A percentile compares a stretch with the other conserved stretches of the same genome.
Evolutionary conservation across 805 yeast species (phyloP).

Genomic region (Clavispora santaluciae): DNA sequence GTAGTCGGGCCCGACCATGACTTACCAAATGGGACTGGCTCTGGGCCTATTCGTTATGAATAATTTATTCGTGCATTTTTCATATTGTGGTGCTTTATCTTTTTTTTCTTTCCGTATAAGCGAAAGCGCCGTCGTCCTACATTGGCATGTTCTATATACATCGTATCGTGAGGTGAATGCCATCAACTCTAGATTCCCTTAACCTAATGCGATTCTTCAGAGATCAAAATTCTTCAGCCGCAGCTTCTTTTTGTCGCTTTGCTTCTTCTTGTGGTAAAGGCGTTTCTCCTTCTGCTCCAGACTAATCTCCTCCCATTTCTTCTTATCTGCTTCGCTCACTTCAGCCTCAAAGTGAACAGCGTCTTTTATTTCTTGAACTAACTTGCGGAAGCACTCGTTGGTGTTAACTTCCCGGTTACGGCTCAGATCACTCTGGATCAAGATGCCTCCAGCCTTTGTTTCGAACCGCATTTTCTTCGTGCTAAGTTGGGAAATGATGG

Average conservation of each 20-base stretch:
- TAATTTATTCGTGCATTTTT: no score
- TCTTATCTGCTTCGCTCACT: constrained; percentile 39
- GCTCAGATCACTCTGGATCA: constrained; percentile 56
- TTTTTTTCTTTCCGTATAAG: no score
- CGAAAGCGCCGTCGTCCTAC: no score
- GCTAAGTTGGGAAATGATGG: constrained; percentile 39
- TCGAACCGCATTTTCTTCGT: constrained; percentile 45
- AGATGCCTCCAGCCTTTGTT: constrained; percentile 49
- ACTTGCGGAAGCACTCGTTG: constrained; percentile 55
- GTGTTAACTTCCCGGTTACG: constrained; percentile 57
- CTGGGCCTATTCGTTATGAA: no score
- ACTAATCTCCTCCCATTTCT: constrained; percentile 47
- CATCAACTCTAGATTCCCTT: no score
- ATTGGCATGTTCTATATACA: no score
- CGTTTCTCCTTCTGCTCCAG: constrained; percentile 29
- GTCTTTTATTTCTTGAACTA: constrained; percentile 47
- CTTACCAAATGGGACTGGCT: no score
- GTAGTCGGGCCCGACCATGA: no score
- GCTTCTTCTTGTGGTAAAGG: constrained; percentile 29
- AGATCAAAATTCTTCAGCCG: constrained; percentile 33
- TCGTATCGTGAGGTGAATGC: no score
- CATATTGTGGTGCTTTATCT: no score
- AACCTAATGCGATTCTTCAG: constrained; percentile 1
- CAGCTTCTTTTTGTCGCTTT: constrained; percentile 34
- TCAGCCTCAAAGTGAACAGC: constrained; percentile 46